These are phyloP conservation scores for Melampsora allii-populina DNA, from an alignment of 1,284 basidiomycete species.

Conservation along the genomic window DNA sequence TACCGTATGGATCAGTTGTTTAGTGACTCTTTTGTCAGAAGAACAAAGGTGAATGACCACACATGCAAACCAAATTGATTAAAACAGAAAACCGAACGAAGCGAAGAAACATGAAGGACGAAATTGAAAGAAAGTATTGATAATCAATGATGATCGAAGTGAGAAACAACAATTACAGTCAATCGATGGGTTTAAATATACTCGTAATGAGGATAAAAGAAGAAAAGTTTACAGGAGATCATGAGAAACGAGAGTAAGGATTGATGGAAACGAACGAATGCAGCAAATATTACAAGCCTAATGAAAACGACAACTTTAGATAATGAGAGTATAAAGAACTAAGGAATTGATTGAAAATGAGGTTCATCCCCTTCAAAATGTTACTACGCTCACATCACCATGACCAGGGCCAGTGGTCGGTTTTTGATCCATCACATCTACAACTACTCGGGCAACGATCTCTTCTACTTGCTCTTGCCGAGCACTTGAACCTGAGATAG, in stretches of 20 bases:
- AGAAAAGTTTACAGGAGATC: not conserved
- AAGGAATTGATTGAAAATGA: not conserved
- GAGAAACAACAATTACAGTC: too few relatives aligned
- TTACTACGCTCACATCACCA: conserved; percentile 29
- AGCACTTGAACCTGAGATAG: not conserved
- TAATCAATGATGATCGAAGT: too few relatives aligned
- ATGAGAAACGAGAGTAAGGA: not conserved
- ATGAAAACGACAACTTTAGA: not conserved
- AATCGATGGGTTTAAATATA: too few relatives aligned
- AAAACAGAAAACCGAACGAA: too few relatives aligned
- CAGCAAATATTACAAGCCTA: not conserved
- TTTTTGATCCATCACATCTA: conserved; percentile 36
- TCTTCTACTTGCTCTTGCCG: conserved; percentile 21
- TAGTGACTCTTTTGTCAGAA: too few relatives aligned
- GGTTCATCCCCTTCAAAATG: conserved; percentile 2
- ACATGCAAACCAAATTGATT: too few relatives aligned
- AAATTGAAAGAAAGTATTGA: too few relatives aligned
- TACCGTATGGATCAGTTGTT: too few relatives aligned
- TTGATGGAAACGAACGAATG: not conserved
- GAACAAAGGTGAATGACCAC: too few relatives aligned
- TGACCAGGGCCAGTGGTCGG: conserved; percentile 6
- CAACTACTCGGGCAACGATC: conserved; percentile 24
- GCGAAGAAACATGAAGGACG: too few relatives aligned
- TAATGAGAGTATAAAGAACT: not conserved
- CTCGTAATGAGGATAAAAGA: too few relatives aligned